These are phyloP conservation scores for Amanita pallidorosea DNA, from an alignment of 768 basidiomycete species.

Conservation along the genomic window DNA sequence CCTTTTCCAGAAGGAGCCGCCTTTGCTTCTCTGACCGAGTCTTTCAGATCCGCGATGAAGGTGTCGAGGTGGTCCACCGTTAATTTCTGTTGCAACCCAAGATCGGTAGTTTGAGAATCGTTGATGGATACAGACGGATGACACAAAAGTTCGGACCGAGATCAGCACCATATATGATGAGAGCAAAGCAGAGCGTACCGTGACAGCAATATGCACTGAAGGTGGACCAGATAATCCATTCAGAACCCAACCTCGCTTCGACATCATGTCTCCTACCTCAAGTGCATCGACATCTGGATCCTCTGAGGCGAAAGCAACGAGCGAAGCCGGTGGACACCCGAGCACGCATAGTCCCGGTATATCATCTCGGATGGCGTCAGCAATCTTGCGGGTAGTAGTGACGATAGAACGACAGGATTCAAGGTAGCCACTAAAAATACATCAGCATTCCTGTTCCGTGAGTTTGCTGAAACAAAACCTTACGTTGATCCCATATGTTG, in stretches of 20 bases:
- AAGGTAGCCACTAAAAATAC: conserved; percentile 63
- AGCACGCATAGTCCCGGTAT: conserved; percentile 83
- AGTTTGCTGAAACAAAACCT: conserved; percentile 15
- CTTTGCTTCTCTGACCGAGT: conserved; percentile 64
- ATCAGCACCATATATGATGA: not conserved
- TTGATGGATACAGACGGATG: too few relatives aligned
- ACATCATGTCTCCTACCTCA: conserved; percentile 87
- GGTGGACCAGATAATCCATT: conserved; percentile 73
- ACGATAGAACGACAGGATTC: conserved; percentile 81
- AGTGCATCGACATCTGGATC: conserved; percentile 59
- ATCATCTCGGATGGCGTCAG: conserved; percentile 47
- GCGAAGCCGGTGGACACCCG: conserved; percentile 82
- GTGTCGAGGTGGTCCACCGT: conserved; percentile 69
- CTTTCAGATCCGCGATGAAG: conserved; percentile 79
- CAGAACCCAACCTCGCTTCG: conserved; percentile 81
- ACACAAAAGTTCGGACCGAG: too few relatives aligned
- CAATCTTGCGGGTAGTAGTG: conserved; percentile 58
- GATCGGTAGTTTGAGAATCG: not conserved
- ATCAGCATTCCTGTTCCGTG: not conserved
- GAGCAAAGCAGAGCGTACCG: conserved; percentile 38
- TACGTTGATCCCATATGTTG: conserved; percentile 85
- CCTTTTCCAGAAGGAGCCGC: conserved; percentile 58
- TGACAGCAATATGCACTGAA: conserved; percentile 89
- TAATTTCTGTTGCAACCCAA: conserved; percentile 42
- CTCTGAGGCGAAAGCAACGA: conserved; percentile 77